phyloP scores from a whole-genome alignment of 768 basidiomycete species.

The Boletus patriciae region DNA sequence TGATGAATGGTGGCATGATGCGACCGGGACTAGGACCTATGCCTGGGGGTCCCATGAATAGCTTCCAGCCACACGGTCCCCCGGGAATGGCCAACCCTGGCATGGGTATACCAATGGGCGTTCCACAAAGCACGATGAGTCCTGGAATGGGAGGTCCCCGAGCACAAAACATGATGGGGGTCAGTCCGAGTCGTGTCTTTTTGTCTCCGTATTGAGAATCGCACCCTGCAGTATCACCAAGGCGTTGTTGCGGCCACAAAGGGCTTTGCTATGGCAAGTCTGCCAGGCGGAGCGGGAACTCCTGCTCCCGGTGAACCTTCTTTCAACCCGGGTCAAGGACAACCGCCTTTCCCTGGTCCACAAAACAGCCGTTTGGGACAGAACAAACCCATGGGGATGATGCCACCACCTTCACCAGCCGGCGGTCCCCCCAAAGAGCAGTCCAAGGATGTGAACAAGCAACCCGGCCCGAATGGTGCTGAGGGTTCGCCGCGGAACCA shows the following conservation, averaged over 20 bases:
- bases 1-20: conserved; percentile 43
- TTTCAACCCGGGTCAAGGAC: conserved; percentile 38
- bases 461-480: conserved; percentile 28
- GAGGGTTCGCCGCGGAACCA: conserved; percentile 48
- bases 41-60: conserved; percentile 37
- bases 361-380: conserved; percentile 34
- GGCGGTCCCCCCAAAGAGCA: conserved; percentile 33
- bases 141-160: conserved; percentile 37
- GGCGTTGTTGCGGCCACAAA: conserved; percentile 39
- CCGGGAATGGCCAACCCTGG: conserved; percentile 31
- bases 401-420: conserved; percentile 54
- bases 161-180: conserved; percentile 32
- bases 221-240: conserved; percentile 37
- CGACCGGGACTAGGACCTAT: conserved; percentile 33
- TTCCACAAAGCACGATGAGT: conserved; percentile 36
- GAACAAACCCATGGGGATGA: conserved; percentile 44
- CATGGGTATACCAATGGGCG: conserved; percentile 37
- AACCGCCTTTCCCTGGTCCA: conserved; percentile 35
- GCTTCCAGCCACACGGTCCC: conserved; percentile 33
- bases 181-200: conserved; percentile 11
- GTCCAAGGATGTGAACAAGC: conserved; percentile 33
- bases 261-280: conserved; percentile 30
- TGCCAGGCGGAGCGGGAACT: conserved; percentile 40
- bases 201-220: conserved; percentile 9
- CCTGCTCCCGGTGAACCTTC: conserved; percentile 46